Base-by-base conservation (phyloP, 1,284 basidiomycete genomes). In the Schizopora paradoxa region DNA sequence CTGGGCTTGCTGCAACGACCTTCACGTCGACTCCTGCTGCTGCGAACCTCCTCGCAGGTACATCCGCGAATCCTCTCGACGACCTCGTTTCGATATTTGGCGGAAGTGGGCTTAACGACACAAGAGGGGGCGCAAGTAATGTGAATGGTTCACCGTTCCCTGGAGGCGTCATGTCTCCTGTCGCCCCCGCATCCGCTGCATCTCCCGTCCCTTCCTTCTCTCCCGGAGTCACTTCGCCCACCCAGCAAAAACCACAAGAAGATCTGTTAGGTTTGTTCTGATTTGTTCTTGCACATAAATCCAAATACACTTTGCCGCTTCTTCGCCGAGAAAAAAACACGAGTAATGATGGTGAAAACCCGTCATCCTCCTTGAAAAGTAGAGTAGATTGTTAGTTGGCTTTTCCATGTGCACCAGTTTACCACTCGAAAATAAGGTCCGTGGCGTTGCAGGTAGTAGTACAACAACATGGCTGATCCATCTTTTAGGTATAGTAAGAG, bases 1-100 rank as follows among this genome's bases (percentile, higher is more conserved):
- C 79, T 5, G 86, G 83, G 2, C 71, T 88, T 26, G 86, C 84
- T 7, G 84, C 86, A 4, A 86, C 86, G 0, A 73, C 83, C 19
- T 62, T 84, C n/a, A 69, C 81, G 29, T 72, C 79, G 36, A 80
- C 81, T 7, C 77, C 85, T 6, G 82, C 83, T n/a, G 82, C 84
- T 3, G 76, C 76, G 5, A 85, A 72, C 53, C 68, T 86, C 31
- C 65, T 85, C 18, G 72, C 79, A 6, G 83, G 79, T n/a, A 81
- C 77, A 28, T 87, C 82, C 28, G 75, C 72, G 49, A 95, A 95
- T 62, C 92, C 92, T 2, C 72, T 95, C 34, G 92, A 95, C 65
- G 91, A 91, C 61, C 73, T 94, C 7, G 90, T 92, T 23, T 91
- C 88, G 11, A 86, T 93, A 54, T 94, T 94, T 64, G 87, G 87